Evolutionary conservation across 2,329 filamentous ascomycete genomes (phyloP), one percentile per base, ranked within the genome.

Genomic region (Phialocephala subalpina): DNA sequence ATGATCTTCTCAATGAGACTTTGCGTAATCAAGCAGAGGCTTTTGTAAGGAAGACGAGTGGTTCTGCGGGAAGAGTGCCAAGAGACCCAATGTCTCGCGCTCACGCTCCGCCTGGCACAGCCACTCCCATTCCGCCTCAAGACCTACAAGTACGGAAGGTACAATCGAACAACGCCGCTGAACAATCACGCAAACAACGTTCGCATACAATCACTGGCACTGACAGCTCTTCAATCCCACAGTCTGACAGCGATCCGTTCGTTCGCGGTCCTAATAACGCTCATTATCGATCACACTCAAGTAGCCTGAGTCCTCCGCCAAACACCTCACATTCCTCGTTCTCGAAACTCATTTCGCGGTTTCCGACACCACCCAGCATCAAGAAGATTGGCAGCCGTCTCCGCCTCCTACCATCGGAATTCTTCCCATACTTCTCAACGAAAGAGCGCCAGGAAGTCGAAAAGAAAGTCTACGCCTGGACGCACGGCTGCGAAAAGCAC

Each of bases 341-440:
- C 27, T 18, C 49, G 25, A 53, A 3, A 29, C 1, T 18, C 49
- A 22, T 53, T 1, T 7, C 22, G 12, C 16, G 14, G 27, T n/a
- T 53, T 6, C 49, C 49, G 12, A 53, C 27, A 33, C 25, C 25
- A 7, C 49, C 49, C 27, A 33, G 5, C 49, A 53, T 53, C 5
- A 53, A 53, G 49, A 53, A n/a, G 49, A 53, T n/a, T 33, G 20
- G 7, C 11, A 49, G 45, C 45, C 49, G 11, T 25, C 49, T 53
- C 5, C 49, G 45, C 45, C 49, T 27, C 49, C 49, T 53, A 18
- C 49, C 49, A 16, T 53, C 49, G 27, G 22, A 53, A n/a, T 22
- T 20, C 29, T 45, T 47, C 8, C 60, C 67, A 25, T 70, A 67
- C 53, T 73, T 73, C 60, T 71, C 68, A 36, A 3, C 38, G 2